phyloP scores from a whole-genome alignment of 2,329 filamentous ascomycete genomes.

The Lithohypha guttulata region DNA sequence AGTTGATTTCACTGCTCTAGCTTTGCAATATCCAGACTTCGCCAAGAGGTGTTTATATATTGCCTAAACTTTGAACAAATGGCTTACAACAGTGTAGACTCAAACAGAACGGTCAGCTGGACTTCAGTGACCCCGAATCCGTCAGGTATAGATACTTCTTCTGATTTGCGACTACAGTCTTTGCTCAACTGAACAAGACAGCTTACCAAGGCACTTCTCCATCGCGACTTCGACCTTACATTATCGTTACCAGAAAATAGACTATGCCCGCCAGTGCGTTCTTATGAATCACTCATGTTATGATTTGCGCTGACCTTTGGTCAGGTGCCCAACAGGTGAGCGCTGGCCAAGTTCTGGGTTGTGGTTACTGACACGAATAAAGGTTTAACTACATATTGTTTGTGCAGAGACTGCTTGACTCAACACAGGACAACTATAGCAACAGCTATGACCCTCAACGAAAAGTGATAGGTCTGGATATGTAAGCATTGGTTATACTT shows the following conservation, averaged over 20 bases:
- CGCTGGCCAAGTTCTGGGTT: not conserved
- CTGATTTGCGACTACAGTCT: not conserved
- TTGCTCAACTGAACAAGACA: conserved; percentile 35
- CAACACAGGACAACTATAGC: conserved; percentile 40
- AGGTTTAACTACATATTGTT: conserved; percentile 85
- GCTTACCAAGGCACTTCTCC: conserved; percentile 68
- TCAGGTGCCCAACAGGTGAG: conserved; percentile 38
- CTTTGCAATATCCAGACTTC: conserved; percentile 48
- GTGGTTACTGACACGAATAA: conserved; percentile 21
- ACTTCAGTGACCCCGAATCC: conserved; percentile 69
- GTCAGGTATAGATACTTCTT: conserved; percentile 49
- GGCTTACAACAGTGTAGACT: conserved; percentile 29
- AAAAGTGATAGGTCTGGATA: conserved; percentile 62
- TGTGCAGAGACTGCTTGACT: conserved; percentile 72
- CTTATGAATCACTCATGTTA: not conserved
- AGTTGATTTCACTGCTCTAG: conserved; percentile 53
- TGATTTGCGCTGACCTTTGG: not conserved
- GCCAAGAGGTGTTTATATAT: conserved; percentile 42
- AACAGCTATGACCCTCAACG: conserved; percentile 44
- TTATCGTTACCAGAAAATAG: conserved; percentile 65
- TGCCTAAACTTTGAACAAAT: conserved; percentile 8
- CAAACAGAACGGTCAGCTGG: conserved; percentile 50
- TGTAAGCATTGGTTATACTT: conserved; percentile 38
- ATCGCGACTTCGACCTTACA: conserved; percentile 60
- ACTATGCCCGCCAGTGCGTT: conserved; percentile 70